A percentile compares a stretch with the other conserved stretches of the same genome.
Evolutionary conservation across 192 early-diverging fungal species (phyloP).

Genomic region (Coemansia sp.): DNA sequence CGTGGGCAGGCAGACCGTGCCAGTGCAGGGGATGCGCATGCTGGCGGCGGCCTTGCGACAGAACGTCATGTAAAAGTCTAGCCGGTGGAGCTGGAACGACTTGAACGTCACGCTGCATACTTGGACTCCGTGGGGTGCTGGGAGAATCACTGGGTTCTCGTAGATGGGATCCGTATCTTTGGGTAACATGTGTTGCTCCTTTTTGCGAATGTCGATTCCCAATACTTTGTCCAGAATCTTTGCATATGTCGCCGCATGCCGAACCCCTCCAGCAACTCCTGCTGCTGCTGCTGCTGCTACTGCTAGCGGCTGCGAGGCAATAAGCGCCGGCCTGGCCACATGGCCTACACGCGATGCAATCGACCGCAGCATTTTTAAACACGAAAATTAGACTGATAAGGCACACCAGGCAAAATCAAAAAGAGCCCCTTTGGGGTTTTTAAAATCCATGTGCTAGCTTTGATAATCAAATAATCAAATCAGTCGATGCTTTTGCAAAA

Average conservation of each 20-base stretch:
- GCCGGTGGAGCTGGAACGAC: conserved; percentile 76
- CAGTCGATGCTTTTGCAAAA: conserved; percentile 4
- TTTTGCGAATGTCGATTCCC: conserved; percentile 34
- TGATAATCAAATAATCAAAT: conserved; percentile 9
- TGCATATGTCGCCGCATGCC: conserved; percentile 23
- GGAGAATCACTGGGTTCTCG: conserved; percentile 23
- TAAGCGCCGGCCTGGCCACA: not conserved
- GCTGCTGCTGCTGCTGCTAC: not conserved
- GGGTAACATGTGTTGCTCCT: conserved; percentile 10
- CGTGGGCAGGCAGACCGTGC: conserved; percentile 68
- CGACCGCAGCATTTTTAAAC: conserved; percentile 4
- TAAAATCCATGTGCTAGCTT: no score
- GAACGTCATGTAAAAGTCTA: conserved; percentile 87
- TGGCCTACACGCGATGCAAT: conserved; percentile 1
- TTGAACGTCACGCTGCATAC: conserved; percentile 76
- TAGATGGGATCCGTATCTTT: conserved; percentile 28
- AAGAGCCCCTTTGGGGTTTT: not conserved
- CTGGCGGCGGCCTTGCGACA: conserved; percentile 75
- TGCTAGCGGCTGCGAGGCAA: not conserved
- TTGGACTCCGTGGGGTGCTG: conserved; percentile 64
- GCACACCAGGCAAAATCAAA: not conserved
- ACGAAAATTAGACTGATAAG: not conserved
- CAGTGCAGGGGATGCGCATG: conserved; percentile 71
- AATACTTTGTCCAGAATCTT: conserved; percentile 50
- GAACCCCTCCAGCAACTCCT: conserved; percentile 7